Percentiles rank a stretch among this genome's conserved stretches.
Conservation (phyloP, 139 green algal species). For the Pseudopediastrum boryanum region DNA sequence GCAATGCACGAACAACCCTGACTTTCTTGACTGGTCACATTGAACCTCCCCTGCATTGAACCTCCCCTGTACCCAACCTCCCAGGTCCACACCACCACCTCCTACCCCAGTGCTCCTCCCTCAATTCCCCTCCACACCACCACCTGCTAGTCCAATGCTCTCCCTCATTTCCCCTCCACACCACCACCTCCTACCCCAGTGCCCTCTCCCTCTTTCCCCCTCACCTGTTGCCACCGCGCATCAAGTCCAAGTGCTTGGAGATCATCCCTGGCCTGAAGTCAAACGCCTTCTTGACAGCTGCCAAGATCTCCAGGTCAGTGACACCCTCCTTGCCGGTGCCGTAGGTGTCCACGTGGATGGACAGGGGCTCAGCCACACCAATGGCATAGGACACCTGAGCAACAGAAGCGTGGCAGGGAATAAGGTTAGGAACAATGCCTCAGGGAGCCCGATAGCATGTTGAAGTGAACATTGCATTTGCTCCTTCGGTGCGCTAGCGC, state of each 20-base stretch:
- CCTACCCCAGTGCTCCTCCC: slow-evolving; percentile 3
- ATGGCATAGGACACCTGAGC: slow-evolving; percentile 97
- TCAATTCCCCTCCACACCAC: slow-evolving; percentile 60
- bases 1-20: too few relatives aligned
- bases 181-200: not conserved
- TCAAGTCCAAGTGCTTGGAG: slow-evolving; percentile 90
- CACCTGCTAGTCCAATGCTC: slow-evolving; percentile 95
- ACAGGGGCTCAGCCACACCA: slow-evolving; percentile 95
- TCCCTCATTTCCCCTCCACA: slow-evolving; percentile 85
- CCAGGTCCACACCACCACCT: not conserved
- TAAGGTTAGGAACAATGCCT: too few relatives aligned
- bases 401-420: too few relatives aligned
- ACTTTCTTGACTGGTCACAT: too few relatives aligned
- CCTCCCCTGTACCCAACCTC: too few relatives aligned
- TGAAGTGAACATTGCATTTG: too few relatives aligned
- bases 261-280: slow-evolving; percentile 97
- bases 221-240: slow-evolving; percentile 81
- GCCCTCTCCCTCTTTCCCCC: not conserved
- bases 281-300: slow-evolving; percentile 85
- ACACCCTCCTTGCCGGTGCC: slow-evolving; percentile 84
- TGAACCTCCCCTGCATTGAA: too few relatives aligned
- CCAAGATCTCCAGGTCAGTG: slow-evolving; percentile 91
- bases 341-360: slow-evolving; percentile 97
- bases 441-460: too few relatives aligned
- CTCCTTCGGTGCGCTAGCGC: too few relatives aligned